Evolutionary conservation across 768 basidiomycete genomes (phyloP).

Genomic region (Kwoniella mangroviensis): DNA sequence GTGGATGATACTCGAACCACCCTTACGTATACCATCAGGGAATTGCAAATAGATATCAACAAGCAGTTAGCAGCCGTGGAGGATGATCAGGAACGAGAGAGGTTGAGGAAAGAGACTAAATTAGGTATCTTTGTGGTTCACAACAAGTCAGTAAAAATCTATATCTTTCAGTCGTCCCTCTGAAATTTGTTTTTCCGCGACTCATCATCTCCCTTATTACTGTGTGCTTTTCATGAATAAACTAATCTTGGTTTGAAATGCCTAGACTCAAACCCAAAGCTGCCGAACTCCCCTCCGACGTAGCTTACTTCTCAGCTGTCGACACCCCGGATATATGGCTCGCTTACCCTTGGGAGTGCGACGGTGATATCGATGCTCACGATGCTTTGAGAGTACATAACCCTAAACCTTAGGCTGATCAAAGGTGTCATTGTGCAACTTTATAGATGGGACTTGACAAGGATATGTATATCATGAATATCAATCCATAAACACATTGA

Average conservation of each 20-base stretch:
- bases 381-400: conserved; percentile 39
- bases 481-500: too few species aligned
- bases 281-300: conserved; percentile 70
- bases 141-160: conserved; percentile 57
- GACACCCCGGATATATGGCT: conserved; percentile 63
- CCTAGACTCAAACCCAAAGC: conserved; percentile 81
- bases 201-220: background rate
- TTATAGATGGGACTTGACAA: too few species aligned
- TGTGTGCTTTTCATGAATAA: too few species aligned
- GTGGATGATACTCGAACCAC: conserved; percentile 68
- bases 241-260: too few species aligned
- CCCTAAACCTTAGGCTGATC: conserved; percentile 14
- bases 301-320: conserved; percentile 77
- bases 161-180: background rate
- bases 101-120: conserved; percentile 73
- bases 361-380: conserved; percentile 51
- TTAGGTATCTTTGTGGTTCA: conserved; percentile 84
- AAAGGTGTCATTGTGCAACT: too few species aligned
- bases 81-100: conserved; percentile 72
- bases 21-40: conserved; percentile 86
- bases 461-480: too few species aligned
- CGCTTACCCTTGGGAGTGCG: conserved; percentile 59
- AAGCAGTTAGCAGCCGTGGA: conserved; percentile 67
- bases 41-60: conserved; percentile 82
- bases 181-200: background rate